Percentiles rank a stretch among this genome's conserved stretches.
Conservation (phyloP, 129 eudicot species). For the Flaveria trinervia region DNA sequence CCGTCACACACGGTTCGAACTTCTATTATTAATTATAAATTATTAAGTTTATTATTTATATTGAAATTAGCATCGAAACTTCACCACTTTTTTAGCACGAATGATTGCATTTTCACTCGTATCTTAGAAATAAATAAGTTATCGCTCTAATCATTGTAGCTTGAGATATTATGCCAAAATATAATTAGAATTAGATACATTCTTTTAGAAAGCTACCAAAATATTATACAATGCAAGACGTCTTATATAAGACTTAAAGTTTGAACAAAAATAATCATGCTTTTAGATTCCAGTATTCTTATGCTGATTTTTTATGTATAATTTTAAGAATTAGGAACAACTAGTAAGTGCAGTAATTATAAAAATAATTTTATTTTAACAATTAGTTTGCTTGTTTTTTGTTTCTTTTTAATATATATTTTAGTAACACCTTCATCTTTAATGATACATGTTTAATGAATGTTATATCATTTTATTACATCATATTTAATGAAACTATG, state of each 20-base stretch:
- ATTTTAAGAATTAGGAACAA: not conserved
- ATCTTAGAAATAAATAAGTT: conserved; percentile 17
- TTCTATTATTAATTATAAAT: not conserved
- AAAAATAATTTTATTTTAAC: not conserved
- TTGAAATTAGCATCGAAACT: conserved; percentile 15
- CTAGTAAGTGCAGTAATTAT: not conserved
- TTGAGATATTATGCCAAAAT: not conserved
- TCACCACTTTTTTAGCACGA: conserved; percentile 13
- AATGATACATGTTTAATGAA: no score
- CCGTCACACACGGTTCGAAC: no score
- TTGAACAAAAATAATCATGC: not conserved
- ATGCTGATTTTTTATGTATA: not conserved
- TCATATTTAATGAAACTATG: no score
- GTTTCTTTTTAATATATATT: no score
- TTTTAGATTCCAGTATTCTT: not conserved
- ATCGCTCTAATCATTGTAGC: conserved; percentile 16
- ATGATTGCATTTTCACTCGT: conserved; percentile 27
- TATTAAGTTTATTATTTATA: not conserved
- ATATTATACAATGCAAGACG: not conserved
- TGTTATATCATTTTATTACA: no score
- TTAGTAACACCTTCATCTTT: not conserved
- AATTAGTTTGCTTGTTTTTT: not conserved
- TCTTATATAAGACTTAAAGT: not conserved
- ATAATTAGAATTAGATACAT: not conserved
- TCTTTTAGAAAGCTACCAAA: not conserved